phyloP scores from a whole-genome alignment of 2,329 filamentous ascomycete genomes.

The Cordyceps pruinosa region DNA sequence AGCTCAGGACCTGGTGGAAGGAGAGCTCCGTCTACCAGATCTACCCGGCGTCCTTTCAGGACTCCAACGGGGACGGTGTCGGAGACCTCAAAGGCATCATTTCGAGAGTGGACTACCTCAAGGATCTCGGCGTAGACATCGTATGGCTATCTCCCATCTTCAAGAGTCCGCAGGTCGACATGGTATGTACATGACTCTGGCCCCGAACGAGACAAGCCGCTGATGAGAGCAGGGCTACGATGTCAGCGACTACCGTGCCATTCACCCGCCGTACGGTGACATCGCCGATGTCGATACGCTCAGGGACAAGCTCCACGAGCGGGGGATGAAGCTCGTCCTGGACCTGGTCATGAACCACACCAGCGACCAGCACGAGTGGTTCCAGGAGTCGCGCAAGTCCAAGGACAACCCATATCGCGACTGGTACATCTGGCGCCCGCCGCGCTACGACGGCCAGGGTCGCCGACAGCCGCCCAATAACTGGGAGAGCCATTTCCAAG shows the following conservation, averaged over 20 bases:
- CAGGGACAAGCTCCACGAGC: constrained; percentile 51
- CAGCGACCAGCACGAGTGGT: constrained; percentile 50
- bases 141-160: constrained; percentile 48
- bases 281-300: constrained; percentile 59
- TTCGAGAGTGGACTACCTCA: constrained; percentile 48
- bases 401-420: constrained; percentile 49
- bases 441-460: constrained; percentile 49
- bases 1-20: constrained; percentile 47
- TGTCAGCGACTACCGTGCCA: constrained; percentile 59
- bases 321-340: constrained; percentile 62
- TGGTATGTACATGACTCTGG: constrained; percentile 32
- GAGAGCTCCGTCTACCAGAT: constrained; percentile 55
- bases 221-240: constrained; percentile 50
- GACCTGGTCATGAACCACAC: constrained; percentile 73
- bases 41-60: constrained; percentile 56
- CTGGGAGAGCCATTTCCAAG: constrained; percentile 39
- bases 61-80: constrained; percentile 48
- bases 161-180: constrained; percentile 54
- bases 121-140: constrained; percentile 49
- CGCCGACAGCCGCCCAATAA: constrained; percentile 56
- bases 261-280: constrained; percentile 61
- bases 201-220: not conserved
- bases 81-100: constrained; percentile 54
- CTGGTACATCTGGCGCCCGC: constrained; percentile 61
- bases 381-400: constrained; percentile 46